These are phyloP conservation scores for Colletotrichum sansevieriae DNA, from an alignment of 2,329 filamentous ascomycete genomes.

Conservation along the genomic window DNA sequence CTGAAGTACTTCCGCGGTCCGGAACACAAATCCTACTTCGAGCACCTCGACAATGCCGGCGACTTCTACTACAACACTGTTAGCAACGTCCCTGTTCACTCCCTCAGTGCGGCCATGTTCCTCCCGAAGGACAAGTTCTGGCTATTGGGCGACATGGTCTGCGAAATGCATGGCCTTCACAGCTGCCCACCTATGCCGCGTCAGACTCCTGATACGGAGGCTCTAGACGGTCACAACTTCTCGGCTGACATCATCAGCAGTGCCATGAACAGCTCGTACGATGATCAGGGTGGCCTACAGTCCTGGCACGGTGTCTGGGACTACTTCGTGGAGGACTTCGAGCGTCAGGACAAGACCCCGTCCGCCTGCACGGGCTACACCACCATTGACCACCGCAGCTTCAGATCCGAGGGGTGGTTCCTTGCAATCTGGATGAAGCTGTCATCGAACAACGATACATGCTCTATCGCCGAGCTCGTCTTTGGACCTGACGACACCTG, in stretches of 20 bases:
- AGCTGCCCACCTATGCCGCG: constrained; percentile 20
- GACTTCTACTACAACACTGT: constrained; percentile 63
- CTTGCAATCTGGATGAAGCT: constrained; percentile 21
- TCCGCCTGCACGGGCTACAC: constrained; percentile 54
- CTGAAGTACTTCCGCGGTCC: constrained; percentile 63
- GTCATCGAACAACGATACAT: constrained; percentile 5
- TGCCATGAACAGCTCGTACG: constrained; percentile 64
- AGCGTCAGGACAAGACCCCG: constrained; percentile 46
- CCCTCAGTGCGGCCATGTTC: constrained; percentile 67
- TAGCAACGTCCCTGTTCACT: constrained; percentile 64
- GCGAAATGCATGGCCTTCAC: constrained; percentile 45
- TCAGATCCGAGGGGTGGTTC: constrained; percentile 39
- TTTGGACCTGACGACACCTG: constrained; percentile 10
- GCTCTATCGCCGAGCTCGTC: constrained; percentile 8
- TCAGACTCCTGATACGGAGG: background rate
- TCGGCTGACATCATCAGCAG: constrained; percentile 29
- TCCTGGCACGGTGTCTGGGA: constrained; percentile 28
- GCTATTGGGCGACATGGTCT: constrained; percentile 42
- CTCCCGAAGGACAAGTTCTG: constrained; percentile 63
- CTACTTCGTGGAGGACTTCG: constrained; percentile 22
- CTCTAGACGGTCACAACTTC: background rate
- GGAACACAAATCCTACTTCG: constrained; percentile 61
- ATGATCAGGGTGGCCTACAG: constrained; percentile 43
- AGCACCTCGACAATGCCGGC: constrained; percentile 62
- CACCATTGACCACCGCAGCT: constrained; percentile 55